phyloP scores from a whole-genome alignment of 371 early-diverging fungal genomes.

The Mucor mucedo region DNA sequence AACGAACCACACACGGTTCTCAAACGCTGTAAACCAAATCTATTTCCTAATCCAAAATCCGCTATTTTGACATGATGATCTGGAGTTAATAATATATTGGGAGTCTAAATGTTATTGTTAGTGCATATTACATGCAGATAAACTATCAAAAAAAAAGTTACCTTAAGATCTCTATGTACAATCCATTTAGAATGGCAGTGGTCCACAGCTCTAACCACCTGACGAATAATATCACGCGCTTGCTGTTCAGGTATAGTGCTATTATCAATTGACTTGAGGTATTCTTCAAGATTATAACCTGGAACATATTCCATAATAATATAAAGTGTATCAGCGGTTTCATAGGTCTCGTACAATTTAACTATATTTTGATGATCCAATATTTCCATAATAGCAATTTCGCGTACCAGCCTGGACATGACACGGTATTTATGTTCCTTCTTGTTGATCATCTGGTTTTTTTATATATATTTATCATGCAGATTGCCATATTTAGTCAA shows the following conservation, averaged over 20 bases:
- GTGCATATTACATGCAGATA: background rate
- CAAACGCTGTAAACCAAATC: constrained; percentile 69
- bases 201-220: constrained; percentile 70
- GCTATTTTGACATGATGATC: constrained; percentile 66
- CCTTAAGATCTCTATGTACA: constrained; percentile 84
- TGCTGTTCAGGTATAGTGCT: constrained; percentile 58
- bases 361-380: constrained; percentile 88
- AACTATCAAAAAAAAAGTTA: constrained; percentile 9
- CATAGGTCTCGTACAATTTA: constrained; percentile 87
- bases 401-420: constrained; percentile 81
- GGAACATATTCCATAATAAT: constrained; percentile 71
- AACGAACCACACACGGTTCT: constrained; percentile 78
- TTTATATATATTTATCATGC: background rate
- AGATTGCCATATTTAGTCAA: constrained; percentile 7
- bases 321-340: constrained; percentile 82
- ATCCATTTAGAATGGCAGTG: constrained; percentile 78
- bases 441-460: constrained; percentile 77
- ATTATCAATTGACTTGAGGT: constrained; percentile 54
- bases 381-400: constrained; percentile 87
- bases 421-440: constrained; percentile 81
- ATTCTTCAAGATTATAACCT: constrained; percentile 63
- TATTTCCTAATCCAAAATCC: constrained; percentile 85
- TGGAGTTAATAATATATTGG: constrained; percentile 58
- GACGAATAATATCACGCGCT: constrained; percentile 72
- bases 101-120: constrained; percentile 35